phyloP scores from a whole-genome alignment of 2,329 filamentous ascomycete genomes.

The Pseudogymnoascus sp. region DNA sequence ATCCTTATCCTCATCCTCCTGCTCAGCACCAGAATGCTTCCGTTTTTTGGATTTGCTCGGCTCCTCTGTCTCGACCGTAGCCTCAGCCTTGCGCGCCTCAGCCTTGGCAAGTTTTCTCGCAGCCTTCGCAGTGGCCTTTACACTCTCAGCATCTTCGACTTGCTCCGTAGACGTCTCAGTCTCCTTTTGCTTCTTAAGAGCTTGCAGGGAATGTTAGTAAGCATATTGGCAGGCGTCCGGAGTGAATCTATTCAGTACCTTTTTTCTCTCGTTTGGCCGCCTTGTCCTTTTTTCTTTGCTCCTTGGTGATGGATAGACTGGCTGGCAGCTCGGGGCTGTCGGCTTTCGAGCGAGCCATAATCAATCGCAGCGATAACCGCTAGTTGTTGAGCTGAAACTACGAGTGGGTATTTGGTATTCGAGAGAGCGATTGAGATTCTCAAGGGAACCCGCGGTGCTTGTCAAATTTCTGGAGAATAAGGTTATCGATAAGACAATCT shows the following conservation, averaged over 20 bases:
- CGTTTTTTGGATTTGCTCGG: constrained; percentile 12
- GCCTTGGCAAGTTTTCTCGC: constrained; percentile 20
- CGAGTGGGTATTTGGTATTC: background rate
- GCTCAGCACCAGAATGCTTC: constrained; percentile 18
- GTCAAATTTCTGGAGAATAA: constrained; percentile 3
- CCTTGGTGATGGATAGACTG: background rate
- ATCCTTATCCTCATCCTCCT: constrained; percentile 4
- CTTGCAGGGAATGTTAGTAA: background rate
- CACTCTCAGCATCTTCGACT: constrained; percentile 25
- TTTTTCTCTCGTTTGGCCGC: constrained; percentile 5
- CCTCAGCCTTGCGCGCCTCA: constrained; percentile 17
- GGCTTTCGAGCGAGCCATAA: background rate
- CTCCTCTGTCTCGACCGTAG: constrained; percentile 15
- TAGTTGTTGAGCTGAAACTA: background rate
- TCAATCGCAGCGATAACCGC: background rate
- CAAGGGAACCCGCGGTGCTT: background rate
- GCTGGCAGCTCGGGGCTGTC: background rate
- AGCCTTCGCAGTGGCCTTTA: constrained; percentile 17
- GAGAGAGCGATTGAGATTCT: background rate
- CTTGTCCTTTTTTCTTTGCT: background rate
- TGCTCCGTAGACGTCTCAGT: constrained; percentile 43
- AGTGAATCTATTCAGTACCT: background rate
- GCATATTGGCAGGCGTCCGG: background rate
- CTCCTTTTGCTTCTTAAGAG: constrained; percentile 3
- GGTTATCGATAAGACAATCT: constrained; percentile 4